These are phyloP conservation scores for Sambucus nigra DNA, from an alignment of 129 eudicot genomes.

Conservation along the genomic window DNA sequence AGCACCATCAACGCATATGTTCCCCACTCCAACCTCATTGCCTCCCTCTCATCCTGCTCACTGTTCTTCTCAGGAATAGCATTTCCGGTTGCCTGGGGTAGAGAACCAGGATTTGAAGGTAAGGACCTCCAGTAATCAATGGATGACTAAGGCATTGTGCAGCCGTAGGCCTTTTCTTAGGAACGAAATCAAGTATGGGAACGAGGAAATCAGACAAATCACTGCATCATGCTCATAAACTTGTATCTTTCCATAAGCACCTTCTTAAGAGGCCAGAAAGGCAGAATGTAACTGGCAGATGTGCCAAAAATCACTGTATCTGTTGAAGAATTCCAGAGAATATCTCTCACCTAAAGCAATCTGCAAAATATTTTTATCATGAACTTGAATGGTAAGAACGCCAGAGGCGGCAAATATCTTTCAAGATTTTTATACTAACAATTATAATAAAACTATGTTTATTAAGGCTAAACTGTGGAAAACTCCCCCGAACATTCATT, in stretches of 20 bases:
- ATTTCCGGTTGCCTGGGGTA: conserved; percentile 18
- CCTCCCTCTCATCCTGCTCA: conserved; percentile 71
- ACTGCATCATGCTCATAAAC: conserved; percentile 72
- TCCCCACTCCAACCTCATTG: conserved; percentile 57
- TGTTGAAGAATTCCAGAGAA: conserved; percentile 81
- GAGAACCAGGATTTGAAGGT: conserved; percentile 21
- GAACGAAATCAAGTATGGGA: conserved; percentile 85
- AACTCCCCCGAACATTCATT: no score
- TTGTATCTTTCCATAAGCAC: conserved; percentile 79
- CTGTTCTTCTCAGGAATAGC: conserved; percentile 25
- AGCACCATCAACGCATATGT: conserved; percentile 33
- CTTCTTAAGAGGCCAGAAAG: conserved; percentile 77
- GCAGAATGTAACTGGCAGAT: conserved; percentile 64
- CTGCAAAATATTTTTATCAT: no score
- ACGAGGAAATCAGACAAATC: conserved; percentile 82
- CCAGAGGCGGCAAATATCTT: no score
- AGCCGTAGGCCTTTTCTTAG: conserved; percentile 90
- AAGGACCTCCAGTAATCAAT: conserved; percentile 43
- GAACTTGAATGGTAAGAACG: no score
- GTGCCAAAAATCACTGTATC: conserved; percentile 83
- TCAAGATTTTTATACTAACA: no score
- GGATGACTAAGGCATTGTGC: conserved; percentile 76
- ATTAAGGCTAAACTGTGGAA: no score
- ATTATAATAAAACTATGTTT: no score
- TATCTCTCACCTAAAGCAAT: conserved; percentile 84